Conservation (phyloP, 495 filamentous ascomycete species). For the Penicillium malachiteum region DNA sequence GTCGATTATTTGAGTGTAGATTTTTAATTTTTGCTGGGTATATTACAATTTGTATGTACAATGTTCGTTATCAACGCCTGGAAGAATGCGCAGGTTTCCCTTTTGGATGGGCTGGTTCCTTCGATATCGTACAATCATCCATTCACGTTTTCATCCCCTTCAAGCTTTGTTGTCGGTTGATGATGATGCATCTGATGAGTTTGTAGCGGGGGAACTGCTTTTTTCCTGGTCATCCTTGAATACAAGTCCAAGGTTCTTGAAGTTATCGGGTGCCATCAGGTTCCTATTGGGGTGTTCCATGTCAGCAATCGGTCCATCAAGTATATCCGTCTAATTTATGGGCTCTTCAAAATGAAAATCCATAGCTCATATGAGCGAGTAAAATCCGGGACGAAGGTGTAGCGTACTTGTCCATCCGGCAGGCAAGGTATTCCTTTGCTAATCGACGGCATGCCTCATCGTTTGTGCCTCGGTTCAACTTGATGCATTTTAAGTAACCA, state of each 20-base stretch:
- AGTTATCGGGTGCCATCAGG: conserved; percentile 91
- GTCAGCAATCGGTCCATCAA: conserved; percentile 4
- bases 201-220: neutral
- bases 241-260: conserved; percentile 84
- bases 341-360: too few species aligned
- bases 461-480: conserved; percentile 76
- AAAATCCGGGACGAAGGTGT: neutral
- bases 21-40: neutral
- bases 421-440: conserved; percentile 83
- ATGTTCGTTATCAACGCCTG: conserved; percentile 4
- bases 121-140: conserved; percentile 22
- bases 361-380: neutral
- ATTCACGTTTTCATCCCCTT: neutral
- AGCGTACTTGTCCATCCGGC: conserved; percentile 89
- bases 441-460: conserved; percentile 79
- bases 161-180: conserved; percentile 1
- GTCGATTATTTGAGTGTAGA: neutral
- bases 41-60: conserved; percentile 23
- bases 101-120: conserved; percentile 8
- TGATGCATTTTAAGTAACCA: conserved; percentile 81
- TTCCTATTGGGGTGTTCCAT: conserved; percentile 55
- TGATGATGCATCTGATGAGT: conserved; percentile 5
- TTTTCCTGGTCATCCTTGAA: conserved; percentile 48
- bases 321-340: neutral
- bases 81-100: conserved; percentile 10